Percentiles rank a stretch among this genome's conserved stretches.
Conservation (phyloP, 306 rosid genomes). For the Vigna reflexopilosa region DNA sequence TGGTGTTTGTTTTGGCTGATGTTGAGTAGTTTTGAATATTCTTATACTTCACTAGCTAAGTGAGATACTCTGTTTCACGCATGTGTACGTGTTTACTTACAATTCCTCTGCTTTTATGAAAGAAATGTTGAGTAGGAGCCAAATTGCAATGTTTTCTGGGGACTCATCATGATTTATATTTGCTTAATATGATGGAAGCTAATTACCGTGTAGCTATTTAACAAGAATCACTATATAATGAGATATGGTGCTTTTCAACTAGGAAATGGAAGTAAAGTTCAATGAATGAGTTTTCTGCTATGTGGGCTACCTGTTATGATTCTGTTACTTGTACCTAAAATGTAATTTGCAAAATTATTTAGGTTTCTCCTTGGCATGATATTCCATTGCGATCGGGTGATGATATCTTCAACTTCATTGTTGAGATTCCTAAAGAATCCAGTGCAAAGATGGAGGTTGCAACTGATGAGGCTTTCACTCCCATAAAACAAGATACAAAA, state of each 20-base stretch:
- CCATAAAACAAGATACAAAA: constrained; percentile 93
- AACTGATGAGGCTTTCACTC: constrained; percentile 87
- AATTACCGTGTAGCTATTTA: constrained; percentile 1
- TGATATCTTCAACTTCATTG: constrained; percentile 73
- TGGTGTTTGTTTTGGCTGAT: constrained; percentile 1
- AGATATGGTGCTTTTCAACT: neutral
- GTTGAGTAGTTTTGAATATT: constrained; percentile 11
- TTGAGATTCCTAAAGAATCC: constrained; percentile 96
- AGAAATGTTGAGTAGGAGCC: constrained; percentile 11
- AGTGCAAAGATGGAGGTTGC: constrained; percentile 99
- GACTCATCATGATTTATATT: constrained; percentile 14
- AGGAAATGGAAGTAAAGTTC: neutral
- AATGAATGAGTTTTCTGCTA: constrained; percentile 14
- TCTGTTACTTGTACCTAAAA: constrained; percentile 3
- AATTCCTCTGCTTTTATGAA: constrained; percentile 9
- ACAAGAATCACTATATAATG: neutral
- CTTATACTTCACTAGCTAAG: neutral
- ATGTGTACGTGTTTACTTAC: neutral
- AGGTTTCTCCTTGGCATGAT: constrained; percentile 99
- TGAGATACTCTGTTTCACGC: neutral
- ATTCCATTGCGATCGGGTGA: constrained; percentile 80
- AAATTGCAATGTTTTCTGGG: constrained; percentile 7
- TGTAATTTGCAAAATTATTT: neutral
- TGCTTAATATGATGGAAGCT: constrained; percentile 16
- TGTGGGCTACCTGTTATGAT: neutral